phyloP scores from a whole-genome alignment of 345 rosid species.

The Hirschfeldia incana region DNA sequence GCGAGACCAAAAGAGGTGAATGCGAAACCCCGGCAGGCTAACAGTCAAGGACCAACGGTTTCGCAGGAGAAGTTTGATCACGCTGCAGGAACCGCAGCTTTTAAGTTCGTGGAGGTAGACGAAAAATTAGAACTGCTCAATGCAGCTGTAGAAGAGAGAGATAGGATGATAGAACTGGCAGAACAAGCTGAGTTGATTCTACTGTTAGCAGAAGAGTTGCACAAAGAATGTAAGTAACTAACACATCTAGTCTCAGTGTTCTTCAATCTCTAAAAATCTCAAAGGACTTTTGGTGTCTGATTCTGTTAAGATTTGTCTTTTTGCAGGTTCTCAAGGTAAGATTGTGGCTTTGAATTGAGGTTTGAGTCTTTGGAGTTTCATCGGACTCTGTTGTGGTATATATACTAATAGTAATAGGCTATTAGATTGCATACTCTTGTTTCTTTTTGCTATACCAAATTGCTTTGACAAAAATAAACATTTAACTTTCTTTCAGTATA shows the following conservation, averaged over 20 bases:
- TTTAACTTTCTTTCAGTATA: neutral
- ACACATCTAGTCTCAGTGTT: neutral
- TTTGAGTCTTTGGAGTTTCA: neutral
- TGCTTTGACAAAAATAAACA: neutral
- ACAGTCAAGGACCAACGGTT: slow-evolving; percentile 20
- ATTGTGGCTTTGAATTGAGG: slow-evolving; percentile 12
- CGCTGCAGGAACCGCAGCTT: slow-evolving; percentile 62
- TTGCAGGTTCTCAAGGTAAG: slow-evolving; percentile 30
- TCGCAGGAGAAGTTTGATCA: slow-evolving; percentile 46
- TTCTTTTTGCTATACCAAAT: neutral
- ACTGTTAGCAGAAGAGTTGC: slow-evolving; percentile 49
- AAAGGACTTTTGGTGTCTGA: slow-evolving; percentile 2
- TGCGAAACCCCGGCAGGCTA: slow-evolving; percentile 32
- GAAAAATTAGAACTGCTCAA: slow-evolving; percentile 54
- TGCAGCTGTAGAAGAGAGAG: slow-evolving; percentile 58
- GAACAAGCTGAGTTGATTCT: slow-evolving; percentile 51
- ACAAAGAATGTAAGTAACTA: slow-evolving; percentile 25
- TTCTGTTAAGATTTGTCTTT: neutral
- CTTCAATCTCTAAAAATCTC: neutral
- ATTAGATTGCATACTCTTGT: slow-evolving; percentile 21
- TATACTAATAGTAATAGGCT: slow-evolving; percentile 37
- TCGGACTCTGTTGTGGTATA: slow-evolving; percentile 18
- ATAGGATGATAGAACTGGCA: slow-evolving; percentile 52
- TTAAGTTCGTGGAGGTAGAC: slow-evolving; percentile 71
- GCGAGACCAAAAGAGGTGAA: slow-evolving; percentile 49